Evolutionary conservation across 1,284 basidiomycete genomes (phyloP).

Genomic region (Microbotryomycetes sp.): DNA sequence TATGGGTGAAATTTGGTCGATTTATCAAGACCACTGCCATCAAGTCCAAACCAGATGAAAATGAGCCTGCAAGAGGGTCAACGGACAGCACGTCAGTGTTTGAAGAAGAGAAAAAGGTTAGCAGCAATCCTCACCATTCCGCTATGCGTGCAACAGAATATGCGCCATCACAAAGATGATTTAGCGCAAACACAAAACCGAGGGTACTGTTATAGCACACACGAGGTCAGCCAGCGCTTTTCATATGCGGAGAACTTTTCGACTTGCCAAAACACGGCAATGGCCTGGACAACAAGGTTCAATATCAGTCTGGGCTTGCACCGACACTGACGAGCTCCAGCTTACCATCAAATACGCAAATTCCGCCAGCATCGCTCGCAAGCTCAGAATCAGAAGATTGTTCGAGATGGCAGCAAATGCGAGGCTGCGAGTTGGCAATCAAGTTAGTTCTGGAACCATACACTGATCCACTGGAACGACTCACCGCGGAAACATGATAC

Average conservation of each 20-base stretch:
- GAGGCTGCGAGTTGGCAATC: constrained; percentile 26
- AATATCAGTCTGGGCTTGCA: no score
- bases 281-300: no score
- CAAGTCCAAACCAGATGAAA: constrained; percentile 34
- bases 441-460: constrained; percentile 4
- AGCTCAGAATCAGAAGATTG: constrained; percentile 43
- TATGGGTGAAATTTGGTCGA: constrained; percentile 28
- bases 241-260: no score
- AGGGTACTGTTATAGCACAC: constrained; percentile 14
- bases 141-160: constrained; percentile 23
- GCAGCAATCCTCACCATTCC: constrained; percentile 21
- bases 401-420: constrained; percentile 44
- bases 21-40: constrained; percentile 23
- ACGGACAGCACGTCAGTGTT: background rate
- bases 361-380: constrained; percentile 43
- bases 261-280: constrained; percentile 32
- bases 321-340: constrained; percentile 36
- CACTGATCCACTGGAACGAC: background rate
- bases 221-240: background rate
- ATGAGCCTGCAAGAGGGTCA: constrained; percentile 16
- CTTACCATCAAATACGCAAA: constrained; percentile 42
- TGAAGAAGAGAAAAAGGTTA: background rate
- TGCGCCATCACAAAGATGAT: constrained; percentile 31
- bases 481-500: constrained; percentile 40
- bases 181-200: constrained; percentile 33